Percentiles rank a stretch among this genome's conserved stretches.
phyloP scores from a whole-genome alignment of 2,329 filamentous ascomycete genomes.

The Tolypocladium guangdongense region DNA sequence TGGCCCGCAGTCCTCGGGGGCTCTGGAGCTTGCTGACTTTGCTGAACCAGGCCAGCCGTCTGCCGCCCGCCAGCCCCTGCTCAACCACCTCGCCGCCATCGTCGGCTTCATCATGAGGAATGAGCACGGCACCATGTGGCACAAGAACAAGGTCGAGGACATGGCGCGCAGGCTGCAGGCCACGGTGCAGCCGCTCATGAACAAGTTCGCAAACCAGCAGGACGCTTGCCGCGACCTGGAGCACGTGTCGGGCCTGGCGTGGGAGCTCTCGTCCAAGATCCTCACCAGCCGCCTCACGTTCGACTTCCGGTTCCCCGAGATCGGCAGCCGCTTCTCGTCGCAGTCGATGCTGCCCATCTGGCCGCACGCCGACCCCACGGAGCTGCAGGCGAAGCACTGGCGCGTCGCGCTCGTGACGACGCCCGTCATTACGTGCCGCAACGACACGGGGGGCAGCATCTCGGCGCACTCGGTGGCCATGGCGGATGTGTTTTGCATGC shows the following conservation, averaged over 20 bases:
- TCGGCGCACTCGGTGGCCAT: constrained; percentile 32
- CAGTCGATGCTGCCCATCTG: constrained; percentile 38
- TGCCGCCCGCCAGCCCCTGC: constrained; percentile 25
- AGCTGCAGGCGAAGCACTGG: constrained; percentile 38
- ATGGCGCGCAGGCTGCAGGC: constrained; percentile 28
- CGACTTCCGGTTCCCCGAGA: constrained; percentile 39
- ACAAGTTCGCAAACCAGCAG: constrained; percentile 19
- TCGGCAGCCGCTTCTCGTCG: constrained; percentile 35
- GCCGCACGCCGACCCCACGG: constrained; percentile 25
- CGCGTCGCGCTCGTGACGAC: constrained; percentile 44
- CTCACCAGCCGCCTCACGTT: constrained; percentile 32
- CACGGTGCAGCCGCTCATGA: constrained; percentile 28
- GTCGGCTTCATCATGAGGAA: constrained; percentile 26
- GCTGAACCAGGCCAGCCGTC: constrained; percentile 19
- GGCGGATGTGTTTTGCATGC: constrained; percentile 39
- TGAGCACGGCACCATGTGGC: constrained; percentile 18
- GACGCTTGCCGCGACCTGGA: constrained; percentile 32
- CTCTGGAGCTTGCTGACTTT: neutral
- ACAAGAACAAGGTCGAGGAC: constrained; percentile 25
- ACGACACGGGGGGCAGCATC: constrained; percentile 35
- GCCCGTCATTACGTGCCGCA: constrained; percentile 42
- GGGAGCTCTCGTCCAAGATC: constrained; percentile 36
- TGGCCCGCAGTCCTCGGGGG: neutral
- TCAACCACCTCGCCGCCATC: constrained; percentile 24
- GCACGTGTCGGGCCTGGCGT: constrained; percentile 27